phyloP scores from a whole-genome alignment of 768 basidiomycete species.

The Chalciporus pseudorubinellus region DNA sequence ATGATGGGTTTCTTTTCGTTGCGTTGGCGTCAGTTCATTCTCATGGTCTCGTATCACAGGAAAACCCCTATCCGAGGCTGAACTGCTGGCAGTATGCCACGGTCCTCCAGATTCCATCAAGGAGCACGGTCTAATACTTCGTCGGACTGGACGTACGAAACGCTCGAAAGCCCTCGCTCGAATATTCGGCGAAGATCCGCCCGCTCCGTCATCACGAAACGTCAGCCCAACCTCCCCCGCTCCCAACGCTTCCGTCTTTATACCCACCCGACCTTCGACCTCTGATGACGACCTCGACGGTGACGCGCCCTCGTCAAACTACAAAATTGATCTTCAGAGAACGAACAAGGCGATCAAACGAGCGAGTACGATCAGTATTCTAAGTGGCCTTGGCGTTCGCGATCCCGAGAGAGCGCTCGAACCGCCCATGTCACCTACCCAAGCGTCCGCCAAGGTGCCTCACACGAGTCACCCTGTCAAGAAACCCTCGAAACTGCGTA shows the following conservation, averaged over 20 bases:
- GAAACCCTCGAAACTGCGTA: slow-evolving; percentile 73
- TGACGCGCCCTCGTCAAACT: slow-evolving; percentile 33
- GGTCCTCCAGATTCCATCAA: slow-evolving; percentile 75
- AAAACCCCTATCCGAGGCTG: slow-evolving; percentile 74
- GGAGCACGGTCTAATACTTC: slow-evolving; percentile 75
- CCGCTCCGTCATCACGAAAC: slow-evolving; percentile 17
- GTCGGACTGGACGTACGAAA: slow-evolving; percentile 47
- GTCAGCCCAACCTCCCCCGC: slow-evolving; percentile 38
- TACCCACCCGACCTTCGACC: slow-evolving; percentile 9
- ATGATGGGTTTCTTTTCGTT: slow-evolving; percentile 19
- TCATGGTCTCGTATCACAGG: slow-evolving; percentile 37
- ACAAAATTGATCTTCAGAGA: slow-evolving; percentile 28
- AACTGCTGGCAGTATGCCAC: slow-evolving; percentile 81
- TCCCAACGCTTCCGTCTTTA: slow-evolving; percentile 14
- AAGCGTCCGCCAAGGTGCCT: slow-evolving; percentile 19
- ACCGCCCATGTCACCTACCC: slow-evolving; percentile 51
- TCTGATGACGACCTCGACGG: slow-evolving; percentile 40
- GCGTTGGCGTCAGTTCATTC: neutral
- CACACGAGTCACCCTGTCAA: slow-evolving; percentile 27
- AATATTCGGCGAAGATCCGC: slow-evolving; percentile 49
- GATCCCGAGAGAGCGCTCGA: slow-evolving; percentile 69
- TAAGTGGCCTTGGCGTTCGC: slow-evolving; percentile 90
- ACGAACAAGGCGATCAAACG: slow-evolving; percentile 53
- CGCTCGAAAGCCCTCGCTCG: slow-evolving; percentile 41
- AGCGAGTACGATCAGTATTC: slow-evolving; percentile 91